Base-by-base conservation (phyloP, 148 eudicot genomes). In the Silene uniflora region DNA sequence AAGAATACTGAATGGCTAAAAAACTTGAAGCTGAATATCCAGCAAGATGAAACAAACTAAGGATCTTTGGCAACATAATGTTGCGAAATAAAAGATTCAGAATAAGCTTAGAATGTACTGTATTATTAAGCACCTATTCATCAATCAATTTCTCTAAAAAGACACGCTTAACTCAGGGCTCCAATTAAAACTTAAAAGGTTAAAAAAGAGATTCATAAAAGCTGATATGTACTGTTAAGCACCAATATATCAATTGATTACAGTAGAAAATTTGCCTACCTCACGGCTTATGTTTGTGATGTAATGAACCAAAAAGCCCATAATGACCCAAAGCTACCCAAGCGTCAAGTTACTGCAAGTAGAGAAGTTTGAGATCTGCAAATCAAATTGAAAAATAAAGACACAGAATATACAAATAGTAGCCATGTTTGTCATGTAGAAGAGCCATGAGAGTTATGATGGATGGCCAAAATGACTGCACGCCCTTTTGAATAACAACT, bases 1-100 rank as follows among this genome's bases (percentile, higher is more conserved):
- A n/a, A n/a, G n/a, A n/a, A n/a, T n/a, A 77, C 76, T 84, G 75
- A 89, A 94, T 73, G 98, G 98, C 82, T 94, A 97, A 82, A 94
- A 94, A 39, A 87, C 89, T 86, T 92, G 86, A 74, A 63, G 69
- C 97, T 95, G 88, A 24, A 46, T 12, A 67, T 60, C 24, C 62
- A 69, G 18, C 39, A 44, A 55, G 56, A 10, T 27, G 47, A 13
- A 68, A 66, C n/a, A 54, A 68, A 46, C 27, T 24, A 73, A 52
- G 23, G n/a, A 25, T n/a, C 12, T 39, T 18, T 19, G 19, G 21
- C n/a, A 46, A n/a, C 16, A 14, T 21, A 29, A 49, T 35, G 72
- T 47, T 39, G 23, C 56, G 9, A 9, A n/a, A 35, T 12, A 17
- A 35, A 46, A 47, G 47, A 29, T 17, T 18, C 23, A n/a, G 12